A percentile compares a stretch with the other conserved stretches of the same genome.
Conservation (phyloP, 129 eudicot species). For the Arctium minus region DNA sequence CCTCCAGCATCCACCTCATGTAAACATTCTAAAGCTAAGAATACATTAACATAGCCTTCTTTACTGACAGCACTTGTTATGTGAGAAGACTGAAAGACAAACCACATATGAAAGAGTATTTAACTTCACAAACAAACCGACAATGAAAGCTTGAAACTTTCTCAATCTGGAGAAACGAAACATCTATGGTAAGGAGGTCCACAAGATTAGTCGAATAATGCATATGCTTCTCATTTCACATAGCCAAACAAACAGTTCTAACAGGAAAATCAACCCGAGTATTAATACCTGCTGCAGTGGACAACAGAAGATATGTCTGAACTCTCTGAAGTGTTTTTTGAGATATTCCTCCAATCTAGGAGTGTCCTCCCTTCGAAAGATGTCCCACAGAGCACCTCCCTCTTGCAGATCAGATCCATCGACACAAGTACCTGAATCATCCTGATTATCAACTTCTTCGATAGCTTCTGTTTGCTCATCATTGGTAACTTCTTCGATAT, state of each 20-base stretch:
- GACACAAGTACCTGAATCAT: constrained; percentile 13
- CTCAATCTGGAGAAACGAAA: too few species aligned
- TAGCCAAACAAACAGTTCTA: background rate
- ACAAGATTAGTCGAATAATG: background rate
- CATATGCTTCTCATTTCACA: background rate
- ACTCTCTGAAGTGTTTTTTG: constrained; percentile 48
- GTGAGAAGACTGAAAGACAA: background rate
- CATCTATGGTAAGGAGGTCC: too few species aligned
- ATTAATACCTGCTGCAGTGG: constrained; percentile 45
- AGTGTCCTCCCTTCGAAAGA: constrained; percentile 66
- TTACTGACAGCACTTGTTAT: too few species aligned
- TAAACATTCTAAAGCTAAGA: too few species aligned
- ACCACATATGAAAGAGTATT: background rate
- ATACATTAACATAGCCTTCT: too few species aligned
- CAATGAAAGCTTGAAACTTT: background rate
- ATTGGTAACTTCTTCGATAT: constrained; percentile 7
- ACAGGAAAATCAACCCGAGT: background rate
- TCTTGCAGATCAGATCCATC: constrained; percentile 27
- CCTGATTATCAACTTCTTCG: background rate
- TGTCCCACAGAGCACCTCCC: constrained; percentile 76
- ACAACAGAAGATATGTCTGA: constrained; percentile 44
- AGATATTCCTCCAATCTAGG: constrained; percentile 61
- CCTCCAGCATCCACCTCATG: too few species aligned
- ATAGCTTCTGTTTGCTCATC: constrained; percentile 6
- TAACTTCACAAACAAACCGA: background rate